These are phyloP conservation scores for Nicotiana otophora DNA, from an alignment of 257 asterid species.

Conservation along the genomic window DNA sequence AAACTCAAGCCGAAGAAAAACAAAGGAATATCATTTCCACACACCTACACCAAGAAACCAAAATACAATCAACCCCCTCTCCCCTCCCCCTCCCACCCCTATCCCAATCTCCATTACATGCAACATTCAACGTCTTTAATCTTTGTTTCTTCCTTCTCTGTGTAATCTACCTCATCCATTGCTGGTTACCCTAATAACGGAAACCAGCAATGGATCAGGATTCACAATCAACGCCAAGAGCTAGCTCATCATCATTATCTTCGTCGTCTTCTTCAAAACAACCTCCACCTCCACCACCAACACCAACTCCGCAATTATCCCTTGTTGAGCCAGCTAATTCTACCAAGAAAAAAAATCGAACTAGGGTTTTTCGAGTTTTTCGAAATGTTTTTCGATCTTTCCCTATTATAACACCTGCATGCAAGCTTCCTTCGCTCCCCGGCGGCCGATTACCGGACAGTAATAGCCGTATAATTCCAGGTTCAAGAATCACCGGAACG, in stretches of 20 bases:
- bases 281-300: background rate
- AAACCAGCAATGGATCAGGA: background rate
- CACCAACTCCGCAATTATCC: conserved; percentile 23
- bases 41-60: background rate
- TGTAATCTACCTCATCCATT: background rate
- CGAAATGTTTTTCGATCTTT: conserved; percentile 73
- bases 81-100: background rate
- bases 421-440: conserved; percentile 63
- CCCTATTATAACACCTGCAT: conserved; percentile 61
- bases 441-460: conserved; percentile 26
- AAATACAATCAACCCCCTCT: background rate
- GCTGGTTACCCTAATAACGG: background rate
- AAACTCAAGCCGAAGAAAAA: conserved; percentile 1
- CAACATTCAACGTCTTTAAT: background rate
- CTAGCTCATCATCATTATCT: background rate
- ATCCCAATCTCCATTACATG: background rate
- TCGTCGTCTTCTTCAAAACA: background rate
- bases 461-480: conserved; percentile 7
- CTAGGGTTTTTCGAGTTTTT: conserved; percentile 45
- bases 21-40: background rate
- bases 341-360: conserved; percentile 32
- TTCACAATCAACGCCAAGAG: background rate
- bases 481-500: conserved; percentile 49
- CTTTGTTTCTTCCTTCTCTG: background rate
- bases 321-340: conserved; percentile 53